Evolutionary conservation across 148 eudicot species (phyloP).

Genomic region (Vaccinium corymbosum): DNA sequence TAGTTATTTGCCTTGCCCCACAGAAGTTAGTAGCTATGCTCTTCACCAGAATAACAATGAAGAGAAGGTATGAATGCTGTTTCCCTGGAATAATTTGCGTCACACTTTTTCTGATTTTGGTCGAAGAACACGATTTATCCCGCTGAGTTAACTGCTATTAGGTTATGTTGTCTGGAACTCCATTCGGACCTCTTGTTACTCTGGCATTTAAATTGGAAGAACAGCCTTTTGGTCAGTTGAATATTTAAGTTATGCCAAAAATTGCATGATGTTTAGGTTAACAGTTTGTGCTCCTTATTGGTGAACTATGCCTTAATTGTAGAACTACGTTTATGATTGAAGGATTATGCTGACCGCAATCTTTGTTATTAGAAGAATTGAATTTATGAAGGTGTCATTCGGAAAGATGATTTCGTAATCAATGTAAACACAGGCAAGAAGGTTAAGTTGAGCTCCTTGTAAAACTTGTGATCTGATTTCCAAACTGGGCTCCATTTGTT

Average conservation of each 20-base stretch:
- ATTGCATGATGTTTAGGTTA: background rate
- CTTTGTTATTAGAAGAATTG: conserved; percentile 55
- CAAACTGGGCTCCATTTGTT: background rate
- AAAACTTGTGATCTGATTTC: conserved; percentile 5
- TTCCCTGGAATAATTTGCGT: conserved; percentile 4
- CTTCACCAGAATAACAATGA: conserved; percentile 86
- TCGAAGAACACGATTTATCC: background rate
- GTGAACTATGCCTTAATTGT: background rate
- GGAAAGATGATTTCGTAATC: conserved; percentile 86
- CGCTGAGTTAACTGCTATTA: conserved; percentile 25
- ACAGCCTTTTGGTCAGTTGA: conserved; percentile 89
- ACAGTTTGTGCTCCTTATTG: conserved; percentile 6
- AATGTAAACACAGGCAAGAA: conserved; percentile 91
- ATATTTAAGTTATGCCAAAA: conserved; percentile 58
- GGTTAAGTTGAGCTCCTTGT: conserved; percentile 54
- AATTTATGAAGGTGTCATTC: conserved; percentile 85
- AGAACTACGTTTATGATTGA: background rate
- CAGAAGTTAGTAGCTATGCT: conserved; percentile 85
- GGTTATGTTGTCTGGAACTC: conserved; percentile 73
- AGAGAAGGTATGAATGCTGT: conserved; percentile 59
- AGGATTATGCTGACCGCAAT: conserved; percentile 11
- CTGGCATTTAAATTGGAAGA: conserved; percentile 95
- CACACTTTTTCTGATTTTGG: conserved; percentile 1
- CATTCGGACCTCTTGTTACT: conserved; percentile 83
- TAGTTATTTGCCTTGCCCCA: conserved; percentile 80